phyloP scores from a whole-genome alignment of 164 flowering plant genomes.

The Umbilicus rupestris region DNA sequence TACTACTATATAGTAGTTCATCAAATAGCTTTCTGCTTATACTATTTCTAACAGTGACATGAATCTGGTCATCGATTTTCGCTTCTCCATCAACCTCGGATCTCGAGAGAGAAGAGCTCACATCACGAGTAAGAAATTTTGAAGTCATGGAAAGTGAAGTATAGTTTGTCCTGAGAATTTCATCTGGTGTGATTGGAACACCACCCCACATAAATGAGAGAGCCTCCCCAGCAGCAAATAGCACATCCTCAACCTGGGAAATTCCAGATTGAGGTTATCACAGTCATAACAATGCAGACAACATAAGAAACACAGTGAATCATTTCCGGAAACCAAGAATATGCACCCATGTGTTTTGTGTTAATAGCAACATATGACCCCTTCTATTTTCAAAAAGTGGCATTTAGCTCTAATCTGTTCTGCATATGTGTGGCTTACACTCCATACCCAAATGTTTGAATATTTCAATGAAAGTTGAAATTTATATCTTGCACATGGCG shows the following conservation, averaged over 20 bases:
- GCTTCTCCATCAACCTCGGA: slow-evolving; percentile 17
- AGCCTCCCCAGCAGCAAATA: slow-evolving; percentile 99
- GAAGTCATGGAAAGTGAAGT: slow-evolving; percentile 74
- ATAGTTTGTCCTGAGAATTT: slow-evolving; percentile 83
- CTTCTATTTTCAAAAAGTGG: neutral
- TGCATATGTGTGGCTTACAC: neutral
- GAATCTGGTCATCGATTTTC: slow-evolving; percentile 37
- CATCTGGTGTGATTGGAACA: slow-evolving; percentile 83
- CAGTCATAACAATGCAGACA: neutral
- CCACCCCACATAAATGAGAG: slow-evolving; percentile 93
- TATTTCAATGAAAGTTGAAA: neutral
- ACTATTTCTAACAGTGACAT: slow-evolving; percentile 42
- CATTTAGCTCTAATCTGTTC: neutral
- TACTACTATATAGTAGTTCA: slow-evolving; percentile 65
- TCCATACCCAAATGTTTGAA: neutral
- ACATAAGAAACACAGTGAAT: neutral
- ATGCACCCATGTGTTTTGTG: neutral
- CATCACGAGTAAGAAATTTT: slow-evolving; percentile 63
- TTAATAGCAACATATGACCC: neutral
- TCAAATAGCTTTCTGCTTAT: slow-evolving; percentile 78
- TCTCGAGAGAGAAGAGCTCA: slow-evolving; percentile 29
- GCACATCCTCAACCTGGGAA: slow-evolving; percentile 81
- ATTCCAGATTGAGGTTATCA: slow-evolving; percentile 9
- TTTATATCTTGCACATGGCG: neutral
- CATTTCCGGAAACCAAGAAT: neutral